Conservation (phyloP, 441 rosid species). For the Hura crepitans region DNA sequence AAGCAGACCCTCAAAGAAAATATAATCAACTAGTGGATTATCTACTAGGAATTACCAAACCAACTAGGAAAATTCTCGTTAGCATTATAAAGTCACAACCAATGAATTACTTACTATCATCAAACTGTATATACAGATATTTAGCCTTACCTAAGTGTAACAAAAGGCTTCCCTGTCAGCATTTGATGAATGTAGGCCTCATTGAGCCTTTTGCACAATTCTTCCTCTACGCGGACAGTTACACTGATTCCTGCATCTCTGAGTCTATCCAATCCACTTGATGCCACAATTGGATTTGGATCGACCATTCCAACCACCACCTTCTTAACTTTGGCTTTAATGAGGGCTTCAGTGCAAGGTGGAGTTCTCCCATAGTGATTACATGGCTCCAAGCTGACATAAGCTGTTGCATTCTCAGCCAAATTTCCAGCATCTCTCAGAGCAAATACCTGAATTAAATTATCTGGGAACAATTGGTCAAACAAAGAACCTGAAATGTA, state of each 20-base stretch:
- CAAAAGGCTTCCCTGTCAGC: slow-evolving; percentile 62
- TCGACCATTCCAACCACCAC: slow-evolving; percentile 93
- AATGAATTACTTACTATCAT: background rate
- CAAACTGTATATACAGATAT: background rate
- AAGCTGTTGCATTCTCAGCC: slow-evolving; percentile 85
- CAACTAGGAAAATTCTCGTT: background rate
- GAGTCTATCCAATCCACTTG: slow-evolving; percentile 61
- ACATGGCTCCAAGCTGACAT: slow-evolving; percentile 93
- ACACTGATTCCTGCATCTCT: slow-evolving; percentile 74
- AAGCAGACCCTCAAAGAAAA: background rate
- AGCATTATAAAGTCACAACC: background rate
- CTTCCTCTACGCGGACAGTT: slow-evolving; percentile 67
- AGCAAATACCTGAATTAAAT: slow-evolving; percentile 67
- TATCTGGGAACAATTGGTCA: slow-evolving; percentile 14
- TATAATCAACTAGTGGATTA: background rate
- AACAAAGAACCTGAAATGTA: background rate
- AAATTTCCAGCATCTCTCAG: slow-evolving; percentile 69
- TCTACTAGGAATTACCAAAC: background rate
- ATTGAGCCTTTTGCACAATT: slow-evolving; percentile 65
- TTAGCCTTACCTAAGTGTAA: slow-evolving; percentile 55
- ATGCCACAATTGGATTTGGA: slow-evolving; percentile 84
- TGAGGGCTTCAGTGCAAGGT: slow-evolving; percentile 76
- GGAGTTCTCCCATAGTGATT: slow-evolving; percentile 90
- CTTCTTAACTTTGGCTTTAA: slow-evolving; percentile 79
- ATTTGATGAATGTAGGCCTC: slow-evolving; percentile 75